Evolutionary conservation across 108 stramenopile species (phyloP).

Genomic region (Seminavis robusta): DNA sequence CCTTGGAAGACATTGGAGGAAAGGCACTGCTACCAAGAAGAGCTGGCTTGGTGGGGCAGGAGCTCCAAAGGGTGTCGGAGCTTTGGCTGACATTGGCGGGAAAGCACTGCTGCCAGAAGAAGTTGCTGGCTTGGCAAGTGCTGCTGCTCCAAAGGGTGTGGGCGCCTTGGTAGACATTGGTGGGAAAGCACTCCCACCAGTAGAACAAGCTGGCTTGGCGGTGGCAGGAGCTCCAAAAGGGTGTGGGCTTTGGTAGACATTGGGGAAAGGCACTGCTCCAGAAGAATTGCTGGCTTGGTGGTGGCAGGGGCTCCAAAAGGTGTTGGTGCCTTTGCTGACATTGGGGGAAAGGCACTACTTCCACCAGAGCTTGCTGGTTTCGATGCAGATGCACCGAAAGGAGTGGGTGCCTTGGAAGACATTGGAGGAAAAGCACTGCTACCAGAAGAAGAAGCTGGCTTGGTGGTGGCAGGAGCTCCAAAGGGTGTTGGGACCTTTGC

Average conservation of each 20-base stretch:
- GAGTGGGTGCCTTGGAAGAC: slow-evolving; percentile 34
- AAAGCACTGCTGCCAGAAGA: slow-evolving; percentile 16
- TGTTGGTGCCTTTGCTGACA: slow-evolving; percentile 46
- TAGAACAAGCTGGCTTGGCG: slow-evolving; percentile 34
- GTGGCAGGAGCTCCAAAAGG: slow-evolving; percentile 49
- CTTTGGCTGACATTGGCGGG: slow-evolving; percentile 57
- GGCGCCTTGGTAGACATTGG: slow-evolving; percentile 53
- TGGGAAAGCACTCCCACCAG: slow-evolving; percentile 29
- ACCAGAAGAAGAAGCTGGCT: not conserved
- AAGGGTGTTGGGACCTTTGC: slow-evolving; percentile 44
- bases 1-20: slow-evolving; percentile 37
- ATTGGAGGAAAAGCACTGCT: slow-evolving; percentile 34
- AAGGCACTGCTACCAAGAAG: slow-evolving; percentile 14
- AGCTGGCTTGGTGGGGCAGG: slow-evolving; percentile 6
- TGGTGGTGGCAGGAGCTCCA: slow-evolving; percentile 3
- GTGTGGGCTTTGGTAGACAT: slow-evolving; percentile 32
- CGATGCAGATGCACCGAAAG: slow-evolving; percentile 15
- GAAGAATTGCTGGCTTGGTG: slow-evolving; percentile 2
- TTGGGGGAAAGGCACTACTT: slow-evolving; percentile 39
- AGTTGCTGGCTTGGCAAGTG: slow-evolving; percentile 7
- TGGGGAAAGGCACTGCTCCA: no score
- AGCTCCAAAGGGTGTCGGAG: slow-evolving; percentile 43
- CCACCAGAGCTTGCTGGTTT: not conserved
- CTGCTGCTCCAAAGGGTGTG: slow-evolving; percentile 30
- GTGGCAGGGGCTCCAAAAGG: slow-evolving; percentile 17